Percentiles rank a stretch among this genome's conserved stretches.
phyloP scores from a whole-genome alignment of 225 moss, liverwort and hornwort genomes.

The Anthoceros angustus region DNA sequence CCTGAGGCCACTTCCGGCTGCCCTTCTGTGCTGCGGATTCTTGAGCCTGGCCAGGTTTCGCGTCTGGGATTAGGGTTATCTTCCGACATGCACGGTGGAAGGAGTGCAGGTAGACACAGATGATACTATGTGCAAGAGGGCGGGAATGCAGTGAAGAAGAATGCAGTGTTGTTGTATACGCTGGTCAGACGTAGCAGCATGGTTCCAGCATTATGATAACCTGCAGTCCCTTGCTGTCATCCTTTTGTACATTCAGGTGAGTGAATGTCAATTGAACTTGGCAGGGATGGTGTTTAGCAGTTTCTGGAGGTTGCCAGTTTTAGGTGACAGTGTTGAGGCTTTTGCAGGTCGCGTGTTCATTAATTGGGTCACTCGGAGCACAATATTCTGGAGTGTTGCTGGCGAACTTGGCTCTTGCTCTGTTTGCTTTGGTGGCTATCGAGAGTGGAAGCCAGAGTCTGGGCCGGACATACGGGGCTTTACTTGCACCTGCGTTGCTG shows the following conservation, averaged over 20 bases:
- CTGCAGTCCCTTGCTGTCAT: constrained; percentile 40
- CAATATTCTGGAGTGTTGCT: constrained; percentile 58
- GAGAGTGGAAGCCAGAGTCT: constrained; percentile 83
- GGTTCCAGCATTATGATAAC: constrained; percentile 37
- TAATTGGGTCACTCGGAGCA: constrained; percentile 86
- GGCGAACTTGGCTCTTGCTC: constrained; percentile 81
- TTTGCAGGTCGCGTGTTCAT: constrained; percentile 56
- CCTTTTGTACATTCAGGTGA: constrained; percentile 83
- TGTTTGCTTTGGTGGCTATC: constrained; percentile 93
- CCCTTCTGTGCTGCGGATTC: too few relatives aligned
- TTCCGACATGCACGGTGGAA: too few relatives aligned
- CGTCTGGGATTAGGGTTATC: too few relatives aligned
- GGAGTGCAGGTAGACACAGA: too few relatives aligned
- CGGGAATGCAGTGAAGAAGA: too few relatives aligned
- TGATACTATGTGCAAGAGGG: too few relatives aligned
- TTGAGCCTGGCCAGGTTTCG: too few relatives aligned
- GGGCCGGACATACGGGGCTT: constrained; percentile 64
- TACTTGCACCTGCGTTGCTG: constrained; percentile 49
- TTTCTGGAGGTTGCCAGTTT: background rate
- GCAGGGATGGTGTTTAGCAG: background rate
- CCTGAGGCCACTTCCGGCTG: too few relatives aligned
- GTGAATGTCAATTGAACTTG: background rate
- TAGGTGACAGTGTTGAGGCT: constrained; percentile 1
- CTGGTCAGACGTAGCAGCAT: constrained; percentile 23
- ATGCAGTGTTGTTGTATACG: constrained; percentile 44